Conservation (phyloP, 257 asterid genomes). For the Plantago ovata region DNA sequence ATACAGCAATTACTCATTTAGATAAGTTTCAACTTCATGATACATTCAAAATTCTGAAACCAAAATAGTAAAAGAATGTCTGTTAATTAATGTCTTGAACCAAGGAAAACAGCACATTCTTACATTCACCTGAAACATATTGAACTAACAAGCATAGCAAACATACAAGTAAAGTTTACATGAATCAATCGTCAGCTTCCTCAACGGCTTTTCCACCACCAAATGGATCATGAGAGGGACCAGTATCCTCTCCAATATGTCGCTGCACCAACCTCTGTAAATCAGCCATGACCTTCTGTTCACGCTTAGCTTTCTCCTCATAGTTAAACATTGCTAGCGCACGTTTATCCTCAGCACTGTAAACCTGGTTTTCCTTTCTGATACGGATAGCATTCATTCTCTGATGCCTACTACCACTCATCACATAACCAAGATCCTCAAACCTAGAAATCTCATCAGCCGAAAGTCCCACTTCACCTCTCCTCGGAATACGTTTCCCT, state of each 20-base stretch:
- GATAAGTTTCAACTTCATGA: not conserved
- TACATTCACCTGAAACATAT: conserved; percentile 16
- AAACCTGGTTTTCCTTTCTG: conserved; percentile 95
- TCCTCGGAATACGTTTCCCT: conserved; percentile 98
- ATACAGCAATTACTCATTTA: conserved; percentile 7
- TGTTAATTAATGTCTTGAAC: not conserved
- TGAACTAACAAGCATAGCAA: conserved; percentile 13
- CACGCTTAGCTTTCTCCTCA: conserved; percentile 97
- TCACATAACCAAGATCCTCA: conserved; percentile 92
- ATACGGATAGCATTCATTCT: conserved; percentile 99
- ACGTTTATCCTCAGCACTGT: conserved; percentile 95
- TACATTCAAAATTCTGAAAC: not conserved
- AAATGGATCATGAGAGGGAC: conserved; percentile 86
- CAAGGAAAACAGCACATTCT: conserved; percentile 16
- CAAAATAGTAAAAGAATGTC: not conserved
- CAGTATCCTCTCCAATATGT: conserved; percentile 85
- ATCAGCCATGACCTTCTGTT: conserved; percentile 98
- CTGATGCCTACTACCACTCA: conserved; percentile 99
- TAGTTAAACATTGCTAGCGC: conserved; percentile 98
- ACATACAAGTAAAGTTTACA: conserved; percentile 10
- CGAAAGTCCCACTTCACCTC: conserved; percentile 99
- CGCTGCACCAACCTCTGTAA: conserved; percentile 93
- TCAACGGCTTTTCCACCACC: conserved; percentile 61
- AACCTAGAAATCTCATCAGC: conserved; percentile 93
- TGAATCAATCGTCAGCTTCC: conserved; percentile 51